Percentiles rank a stretch among this genome's conserved stretches.
phyloP scores from a whole-genome alignment of 2,329 filamentous ascomycete species.

The Talaromyces atroroseus region DNA sequence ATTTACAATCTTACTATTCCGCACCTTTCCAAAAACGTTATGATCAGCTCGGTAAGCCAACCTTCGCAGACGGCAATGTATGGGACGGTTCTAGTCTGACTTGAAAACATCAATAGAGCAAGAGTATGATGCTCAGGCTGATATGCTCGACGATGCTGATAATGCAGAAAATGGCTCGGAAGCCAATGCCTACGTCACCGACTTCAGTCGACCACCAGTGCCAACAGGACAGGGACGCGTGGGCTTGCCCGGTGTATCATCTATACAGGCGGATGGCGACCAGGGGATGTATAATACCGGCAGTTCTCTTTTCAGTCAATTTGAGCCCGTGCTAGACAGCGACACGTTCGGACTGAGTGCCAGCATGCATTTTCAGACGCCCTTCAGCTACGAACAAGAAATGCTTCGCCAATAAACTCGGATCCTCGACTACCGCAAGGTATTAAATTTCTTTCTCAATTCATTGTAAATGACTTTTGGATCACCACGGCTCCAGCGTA shows the following conservation, averaged over 20 bases:
- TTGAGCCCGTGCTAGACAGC: constrained; percentile 83
- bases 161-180: constrained; percentile 60
- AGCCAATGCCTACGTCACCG: constrained; percentile 60
- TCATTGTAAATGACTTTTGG: neutral
- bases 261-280: constrained; percentile 34
- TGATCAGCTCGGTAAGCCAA: constrained; percentile 85
- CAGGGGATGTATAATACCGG: constrained; percentile 39
- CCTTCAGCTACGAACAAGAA: constrained; percentile 53
- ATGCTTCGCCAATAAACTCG: constrained; percentile 26
- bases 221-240: constrained; percentile 37
- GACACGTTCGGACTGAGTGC: constrained; percentile 90
- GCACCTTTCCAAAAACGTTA: constrained; percentile 91
- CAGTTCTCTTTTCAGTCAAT: constrained; percentile 59
- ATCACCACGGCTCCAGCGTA: neutral
- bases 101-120: constrained; percentile 74
- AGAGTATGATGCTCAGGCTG: constrained; percentile 88
- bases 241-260: constrained; percentile 39
- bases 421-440: neutral
- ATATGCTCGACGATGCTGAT: constrained; percentile 79
- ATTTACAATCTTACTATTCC: constrained; percentile 62
- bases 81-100: constrained; percentile 38
- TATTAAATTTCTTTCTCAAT: constrained; percentile 1
- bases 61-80: constrained; percentile 40
- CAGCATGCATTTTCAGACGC: constrained; percentile 89
- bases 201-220: constrained; percentile 40